Evolutionary conservation across 345 rosid genomes (phyloP).

Genomic region (Sisymbrium irio): DNA sequence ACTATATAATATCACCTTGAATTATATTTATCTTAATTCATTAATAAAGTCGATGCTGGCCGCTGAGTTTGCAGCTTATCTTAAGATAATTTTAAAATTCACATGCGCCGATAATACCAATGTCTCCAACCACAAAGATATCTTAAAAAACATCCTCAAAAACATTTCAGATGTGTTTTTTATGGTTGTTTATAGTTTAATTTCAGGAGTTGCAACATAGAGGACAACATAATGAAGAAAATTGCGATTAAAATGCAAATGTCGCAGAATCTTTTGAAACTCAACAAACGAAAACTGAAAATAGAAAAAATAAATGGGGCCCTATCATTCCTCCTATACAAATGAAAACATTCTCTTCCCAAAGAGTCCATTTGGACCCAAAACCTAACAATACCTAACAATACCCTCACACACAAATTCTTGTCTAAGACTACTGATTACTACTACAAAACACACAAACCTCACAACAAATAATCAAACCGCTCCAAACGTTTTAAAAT

Average conservation of each 20-base stretch:
- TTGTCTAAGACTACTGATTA: background rate
- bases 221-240: background rate
- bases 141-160: background rate
- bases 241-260: background rate
- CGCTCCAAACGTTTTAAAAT: constrained; percentile 19
- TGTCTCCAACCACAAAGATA: background rate
- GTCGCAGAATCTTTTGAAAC: background rate
- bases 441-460: constrained; percentile 8
- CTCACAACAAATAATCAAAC: constrained; percentile 26
- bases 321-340: constrained; percentile 28
- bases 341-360: constrained; percentile 31
- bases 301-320: background rate
- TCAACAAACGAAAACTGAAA: background rate
- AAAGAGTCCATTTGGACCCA: constrained; percentile 28
- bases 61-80: background rate
- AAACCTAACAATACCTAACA: too few relatives aligned
- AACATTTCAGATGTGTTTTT: background rate
- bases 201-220: background rate
- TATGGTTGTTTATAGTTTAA: background rate
- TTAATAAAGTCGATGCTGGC: background rate
- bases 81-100: background rate
- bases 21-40: too few relatives aligned
- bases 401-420: constrained; percentile 15
- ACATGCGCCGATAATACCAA: constrained; percentile 6
- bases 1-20: too few relatives aligned